Percentiles rank a stretch among this genome's conserved stretches.
Evolutionary conservation across 176 grass and related monocot genomes (phyloP).

Genomic region (Miscanthus lutarioriparius): DNA sequence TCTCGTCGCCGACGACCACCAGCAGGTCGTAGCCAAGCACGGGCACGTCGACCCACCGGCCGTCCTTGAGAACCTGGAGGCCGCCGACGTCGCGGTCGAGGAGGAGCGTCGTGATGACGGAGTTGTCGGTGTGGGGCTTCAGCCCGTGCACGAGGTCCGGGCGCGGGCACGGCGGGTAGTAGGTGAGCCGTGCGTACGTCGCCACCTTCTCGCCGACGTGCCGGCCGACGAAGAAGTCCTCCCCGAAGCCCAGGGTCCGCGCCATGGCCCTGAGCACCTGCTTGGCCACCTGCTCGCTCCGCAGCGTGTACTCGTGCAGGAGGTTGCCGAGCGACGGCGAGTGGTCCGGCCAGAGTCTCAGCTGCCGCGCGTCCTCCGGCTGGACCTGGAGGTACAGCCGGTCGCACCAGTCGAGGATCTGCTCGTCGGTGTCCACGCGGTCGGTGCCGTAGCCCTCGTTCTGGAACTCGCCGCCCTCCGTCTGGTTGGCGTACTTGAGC

Average conservation of each 20-base stretch:
- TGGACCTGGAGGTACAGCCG: constrained; percentile 50
- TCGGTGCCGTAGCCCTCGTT: constrained; percentile 61
- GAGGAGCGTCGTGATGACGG: constrained; percentile 55
- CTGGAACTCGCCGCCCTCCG: constrained; percentile 37
- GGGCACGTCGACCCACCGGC: constrained; percentile 44
- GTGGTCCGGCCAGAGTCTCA: constrained; percentile 32
- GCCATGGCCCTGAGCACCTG: constrained; percentile 43
- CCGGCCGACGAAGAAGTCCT: constrained; percentile 36
- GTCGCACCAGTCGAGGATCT: constrained; percentile 57
- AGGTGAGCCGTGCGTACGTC: constrained; percentile 42
- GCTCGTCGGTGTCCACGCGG: constrained; percentile 45
- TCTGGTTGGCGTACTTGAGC: constrained; percentile 43
- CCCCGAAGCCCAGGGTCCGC: constrained; percentile 18
- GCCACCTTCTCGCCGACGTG: constrained; percentile 30
- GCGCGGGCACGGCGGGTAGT: constrained; percentile 54
- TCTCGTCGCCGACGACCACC: constrained; percentile 49
- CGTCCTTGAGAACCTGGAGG: constrained; percentile 46
- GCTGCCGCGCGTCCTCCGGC: constrained; percentile 35
- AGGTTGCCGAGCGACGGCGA: constrained; percentile 16
- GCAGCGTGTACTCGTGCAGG: constrained; percentile 44
- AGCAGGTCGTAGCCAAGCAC: constrained; percentile 35
- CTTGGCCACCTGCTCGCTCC: constrained; percentile 22
- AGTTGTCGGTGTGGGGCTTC: constrained; percentile 71
- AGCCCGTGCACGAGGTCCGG: constrained; percentile 63
- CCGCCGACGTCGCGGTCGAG: constrained; percentile 52